Evolutionary conservation across 345 rosid species (phyloP).

Genomic region (Eucalyptus grandis): DNA sequence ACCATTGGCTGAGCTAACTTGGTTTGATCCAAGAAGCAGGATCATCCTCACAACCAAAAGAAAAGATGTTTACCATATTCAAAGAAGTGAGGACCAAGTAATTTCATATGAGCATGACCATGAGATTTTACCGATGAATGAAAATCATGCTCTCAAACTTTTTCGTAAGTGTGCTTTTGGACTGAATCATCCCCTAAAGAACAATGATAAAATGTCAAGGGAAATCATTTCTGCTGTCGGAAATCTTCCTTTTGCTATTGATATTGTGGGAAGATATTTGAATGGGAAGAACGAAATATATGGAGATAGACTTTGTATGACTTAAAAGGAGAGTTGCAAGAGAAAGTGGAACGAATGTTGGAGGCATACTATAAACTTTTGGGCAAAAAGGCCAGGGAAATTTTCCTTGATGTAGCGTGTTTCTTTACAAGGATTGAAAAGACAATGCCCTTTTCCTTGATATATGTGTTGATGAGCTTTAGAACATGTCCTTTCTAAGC

Average conservation of each 20-base stretch:
- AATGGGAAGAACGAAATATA: not conserved
- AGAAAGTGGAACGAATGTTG: not conserved
- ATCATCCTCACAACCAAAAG: not conserved
- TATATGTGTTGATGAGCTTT: not conserved
- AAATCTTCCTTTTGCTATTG: not conserved
- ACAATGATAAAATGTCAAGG: fast-evolving
- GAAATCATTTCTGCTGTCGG: not conserved
- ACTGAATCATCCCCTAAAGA: not conserved
- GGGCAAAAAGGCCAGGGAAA: not conserved
- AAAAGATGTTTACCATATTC: not conserved
- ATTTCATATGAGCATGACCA: not conserved
- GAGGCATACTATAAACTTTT: not conserved
- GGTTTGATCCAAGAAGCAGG: not conserved
- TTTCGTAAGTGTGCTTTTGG: not conserved
- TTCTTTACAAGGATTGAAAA: not conserved
- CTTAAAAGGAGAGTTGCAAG: not conserved
- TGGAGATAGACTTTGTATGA: not conserved
- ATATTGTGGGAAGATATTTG: not conserved
- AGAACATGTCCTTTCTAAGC: not conserved
- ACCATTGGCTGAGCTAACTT: not conserved
- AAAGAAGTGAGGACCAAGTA: not conserved
- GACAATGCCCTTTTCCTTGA: not conserved
- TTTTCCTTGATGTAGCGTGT: not conserved
- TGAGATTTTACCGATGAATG: not conserved
- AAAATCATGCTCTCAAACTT: not conserved